Base-by-base conservation (phyloP, 441 rosid species). In the Euphorbia schlechtendalii region DNA sequence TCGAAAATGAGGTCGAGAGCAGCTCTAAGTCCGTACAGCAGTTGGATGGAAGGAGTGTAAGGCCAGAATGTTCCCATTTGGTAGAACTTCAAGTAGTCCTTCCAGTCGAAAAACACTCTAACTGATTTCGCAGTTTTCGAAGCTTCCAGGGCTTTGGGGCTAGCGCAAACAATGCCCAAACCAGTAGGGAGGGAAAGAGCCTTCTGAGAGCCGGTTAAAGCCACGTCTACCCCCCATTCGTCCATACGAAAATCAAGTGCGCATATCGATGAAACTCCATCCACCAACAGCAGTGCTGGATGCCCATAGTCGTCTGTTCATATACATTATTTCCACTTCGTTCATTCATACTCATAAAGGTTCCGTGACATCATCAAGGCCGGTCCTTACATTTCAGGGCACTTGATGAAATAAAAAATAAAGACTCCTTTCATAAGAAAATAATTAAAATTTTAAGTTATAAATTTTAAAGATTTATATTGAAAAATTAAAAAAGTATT, bases 141-240 rank as follows among this genome's bases (percentile, higher is more conserved):
- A 36, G 98, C 98, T 79, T 92, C 96, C 4, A 92, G 73, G 32
- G 98, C 98, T 76, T 85, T 92, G 27, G 96, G 92, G 81, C 98
- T 87, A 7, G 96, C 96, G 45, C 96, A 89, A 63, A 92, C 85
- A 51, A 92, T 77, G 8, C 98, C 96, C 48, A 92, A 76, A 1
- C 98, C 98, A 56, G 98, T 92, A 4, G 98, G 98, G 48, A 92
- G 96, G 49, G 98, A 92, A 22, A 92, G 92, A 38, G 98, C 98
- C 81, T 92, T 92, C 75, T 92, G 98, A 14, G 98, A 92, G 15
- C 98, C 98, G 2, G 98, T 92, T 70, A 92, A 74, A 58, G 98
- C 96, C 59, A 92, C 96, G 34, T 92, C 96, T 1, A 92, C 74
- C 46, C 98, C 96, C 98, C 98, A 92, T 72, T 92, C 98, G 48